These are phyloP conservation scores for Blastobotrys parvus DNA, from an alignment of 805 yeast genomes.

Conservation along the genomic window DNA sequence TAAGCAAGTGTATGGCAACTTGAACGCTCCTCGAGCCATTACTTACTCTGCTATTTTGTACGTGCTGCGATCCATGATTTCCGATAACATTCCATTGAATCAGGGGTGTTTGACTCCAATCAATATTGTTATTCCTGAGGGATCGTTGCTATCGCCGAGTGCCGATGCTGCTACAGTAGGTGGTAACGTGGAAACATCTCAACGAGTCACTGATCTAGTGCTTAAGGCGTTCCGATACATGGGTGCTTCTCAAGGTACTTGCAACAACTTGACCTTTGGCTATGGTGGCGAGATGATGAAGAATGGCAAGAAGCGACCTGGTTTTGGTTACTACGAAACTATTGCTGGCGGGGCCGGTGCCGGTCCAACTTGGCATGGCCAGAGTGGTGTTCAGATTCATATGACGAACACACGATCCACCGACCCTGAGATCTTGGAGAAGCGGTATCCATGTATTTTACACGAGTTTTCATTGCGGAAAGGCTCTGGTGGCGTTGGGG, in stretches of 20 bases:
- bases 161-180: constrained; percentile 89
- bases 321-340: constrained; percentile 89
- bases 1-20: constrained; percentile 78
- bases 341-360: constrained; percentile 97
- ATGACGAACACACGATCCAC: constrained; percentile 93
- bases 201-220: constrained; percentile 83
- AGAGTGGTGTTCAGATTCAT: constrained; percentile 84
- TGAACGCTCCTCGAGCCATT: constrained; percentile 89
- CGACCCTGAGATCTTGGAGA: constrained; percentile 82
- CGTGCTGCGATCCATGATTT: constrained; percentile 75
- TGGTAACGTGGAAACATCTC: constrained; percentile 93
- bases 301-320: constrained; percentile 40
- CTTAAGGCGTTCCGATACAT: constrained; percentile 79
- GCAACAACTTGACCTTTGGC: constrained; percentile 92
- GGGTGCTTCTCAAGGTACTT: constrained; percentile 95
- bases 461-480: constrained; percentile 61
- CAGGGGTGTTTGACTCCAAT: constrained; percentile 88
- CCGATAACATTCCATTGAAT: constrained; percentile 83
- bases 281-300: constrained; percentile 45
- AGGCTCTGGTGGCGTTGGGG: constrained; percentile 77
- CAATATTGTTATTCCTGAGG: constrained; percentile 52
- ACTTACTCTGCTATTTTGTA: constrained; percentile 84
- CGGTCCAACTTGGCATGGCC: constrained; percentile 77
- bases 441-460: constrained; percentile 75
- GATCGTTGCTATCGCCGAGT: constrained; percentile 63